Evolutionary conservation across 2,329 filamentous ascomycete genomes (phyloP), one percentile per base, ranked within the genome.

Genomic region (Mycogone perniciosa): DNA sequence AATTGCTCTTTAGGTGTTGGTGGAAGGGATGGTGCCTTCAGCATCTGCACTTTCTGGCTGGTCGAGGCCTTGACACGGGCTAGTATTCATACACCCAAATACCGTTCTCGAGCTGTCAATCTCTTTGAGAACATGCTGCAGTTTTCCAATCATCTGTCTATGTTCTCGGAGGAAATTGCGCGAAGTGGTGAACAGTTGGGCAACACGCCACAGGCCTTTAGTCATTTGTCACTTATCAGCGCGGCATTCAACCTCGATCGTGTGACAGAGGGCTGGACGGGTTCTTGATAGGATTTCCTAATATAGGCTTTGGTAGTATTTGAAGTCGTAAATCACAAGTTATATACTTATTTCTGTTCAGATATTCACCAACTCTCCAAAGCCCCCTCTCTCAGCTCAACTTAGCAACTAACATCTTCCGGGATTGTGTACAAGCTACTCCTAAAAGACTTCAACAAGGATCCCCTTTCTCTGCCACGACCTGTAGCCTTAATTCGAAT

Each of bases 1-100:
- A 7, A 10, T 13, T 26, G 41, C 40, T 39, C 8, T 11, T 39
- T 57, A 86, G 84, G 85, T 31, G 84, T 90, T 7, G 85, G 85
- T 35, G 86, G 86, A 13, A 75, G 78, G 46, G 86, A 90, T 67
- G 87, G 87, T 26, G 85, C 86, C 20, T 90, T 90, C 63, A 83
- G 79, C 61, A 89, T 90, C 85, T 89, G 86, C 62, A 90, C 86
- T 0, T 90, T 90, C 64, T 90, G 87, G 87, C 79, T 89, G 0
- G 85, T 90, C 9, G 87, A 90, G 67, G 85, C 86, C 27, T 76
- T 90, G 68, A 88, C 85, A 31, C 76, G 86, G 31, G 85, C 85
- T 57, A 71, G 77, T 57, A 70, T 75, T 44, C 85, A 86, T 64
- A 81, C 87, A 56, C 71, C 73, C n/a, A 82, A 79, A 56, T 86